Conservation (phyloP, 495 filamentous ascomycete species). For the Apodospora peruviana region DNA sequence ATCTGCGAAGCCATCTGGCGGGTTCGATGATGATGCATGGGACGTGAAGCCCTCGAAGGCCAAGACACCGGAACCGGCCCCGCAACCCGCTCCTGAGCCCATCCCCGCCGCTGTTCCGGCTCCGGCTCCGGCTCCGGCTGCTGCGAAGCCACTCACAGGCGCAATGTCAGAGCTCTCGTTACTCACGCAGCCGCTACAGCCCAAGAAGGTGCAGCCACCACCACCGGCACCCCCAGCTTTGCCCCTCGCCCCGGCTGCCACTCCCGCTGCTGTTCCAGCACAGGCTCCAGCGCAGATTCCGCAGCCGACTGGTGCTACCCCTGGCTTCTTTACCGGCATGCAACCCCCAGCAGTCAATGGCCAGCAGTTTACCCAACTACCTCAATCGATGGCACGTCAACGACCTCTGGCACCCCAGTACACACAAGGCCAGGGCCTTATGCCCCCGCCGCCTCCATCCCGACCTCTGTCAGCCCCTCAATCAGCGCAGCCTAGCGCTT, state of each 20-base stretch:
- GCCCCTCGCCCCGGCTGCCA: slow-evolving; percentile 25
- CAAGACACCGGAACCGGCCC: slow-evolving; percentile 28
- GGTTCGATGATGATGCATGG: slow-evolving; percentile 98
- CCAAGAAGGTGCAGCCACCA: slow-evolving; percentile 56
- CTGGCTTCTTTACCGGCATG: slow-evolving; percentile 45
- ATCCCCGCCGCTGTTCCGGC: slow-evolving; percentile 41
- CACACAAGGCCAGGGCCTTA: slow-evolving; percentile 49
- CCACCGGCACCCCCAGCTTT: slow-evolving; percentile 29
- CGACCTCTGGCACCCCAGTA: slow-evolving; percentile 67
- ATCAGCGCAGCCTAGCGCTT: slow-evolving; percentile 67
- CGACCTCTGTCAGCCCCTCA: slow-evolving; percentile 87
- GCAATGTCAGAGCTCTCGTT: slow-evolving; percentile 76
- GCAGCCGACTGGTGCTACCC: slow-evolving; percentile 48
- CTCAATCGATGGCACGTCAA: slow-evolving; percentile 49
- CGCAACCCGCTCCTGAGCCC: slow-evolving; percentile 27
- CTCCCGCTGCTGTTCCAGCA: slow-evolving; percentile 33
- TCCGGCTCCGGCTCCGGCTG: slow-evolving; percentile 15
- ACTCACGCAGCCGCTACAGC: slow-evolving; percentile 69
- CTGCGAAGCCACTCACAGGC: slow-evolving; percentile 49
- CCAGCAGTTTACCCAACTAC: slow-evolving; percentile 30
- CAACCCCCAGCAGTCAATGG: slow-evolving; percentile 31
- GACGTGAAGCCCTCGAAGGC: slow-evolving; percentile 88
- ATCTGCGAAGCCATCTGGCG: slow-evolving; percentile 49
- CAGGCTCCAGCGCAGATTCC: slow-evolving; percentile 39
- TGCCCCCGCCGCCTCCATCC: slow-evolving; percentile 77